Conservation (phyloP, 202 grass and related monocot species). For the Elaeis oleifera region DNA sequence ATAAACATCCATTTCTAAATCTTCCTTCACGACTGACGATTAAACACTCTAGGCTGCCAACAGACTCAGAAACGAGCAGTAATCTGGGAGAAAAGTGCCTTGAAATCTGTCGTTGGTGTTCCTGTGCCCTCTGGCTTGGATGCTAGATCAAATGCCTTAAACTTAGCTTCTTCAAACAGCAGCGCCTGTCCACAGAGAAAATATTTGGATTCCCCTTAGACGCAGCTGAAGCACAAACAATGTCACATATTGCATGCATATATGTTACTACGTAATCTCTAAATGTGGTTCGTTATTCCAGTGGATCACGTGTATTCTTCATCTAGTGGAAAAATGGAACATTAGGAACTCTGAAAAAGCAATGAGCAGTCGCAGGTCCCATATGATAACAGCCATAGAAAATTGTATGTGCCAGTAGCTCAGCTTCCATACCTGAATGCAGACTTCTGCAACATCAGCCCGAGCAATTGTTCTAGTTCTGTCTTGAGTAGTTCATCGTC, state of each 20-base stretch:
- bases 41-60: too few species aligned
- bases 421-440: constrained; percentile 50
- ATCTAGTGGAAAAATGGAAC: too few species aligned
- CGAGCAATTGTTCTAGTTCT: constrained; percentile 77
- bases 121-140: constrained; percentile 88
- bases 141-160: constrained; percentile 85
- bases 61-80: constrained; percentile 45
- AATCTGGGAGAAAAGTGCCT: constrained; percentile 54
- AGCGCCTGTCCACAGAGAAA: constrained; percentile 39
- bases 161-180: constrained; percentile 56
- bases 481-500: constrained; percentile 84
- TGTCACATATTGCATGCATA: too few species aligned
- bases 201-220: background rate
- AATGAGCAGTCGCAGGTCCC: too few species aligned
- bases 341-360: too few species aligned
- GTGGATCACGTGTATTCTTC: too few species aligned
- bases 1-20: too few species aligned
- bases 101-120: constrained; percentile 65
- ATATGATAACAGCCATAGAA: too few species aligned
- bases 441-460: constrained; percentile 92
- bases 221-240: too few species aligned
- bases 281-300: too few species aligned
- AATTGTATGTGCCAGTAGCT: background rate
- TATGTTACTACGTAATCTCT: too few species aligned
- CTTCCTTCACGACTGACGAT: too few species aligned